These are phyloP conservation scores for Tuber melanosporum DNA, from an alignment of 495 filamentous ascomycete species.

Conservation along the genomic window DNA sequence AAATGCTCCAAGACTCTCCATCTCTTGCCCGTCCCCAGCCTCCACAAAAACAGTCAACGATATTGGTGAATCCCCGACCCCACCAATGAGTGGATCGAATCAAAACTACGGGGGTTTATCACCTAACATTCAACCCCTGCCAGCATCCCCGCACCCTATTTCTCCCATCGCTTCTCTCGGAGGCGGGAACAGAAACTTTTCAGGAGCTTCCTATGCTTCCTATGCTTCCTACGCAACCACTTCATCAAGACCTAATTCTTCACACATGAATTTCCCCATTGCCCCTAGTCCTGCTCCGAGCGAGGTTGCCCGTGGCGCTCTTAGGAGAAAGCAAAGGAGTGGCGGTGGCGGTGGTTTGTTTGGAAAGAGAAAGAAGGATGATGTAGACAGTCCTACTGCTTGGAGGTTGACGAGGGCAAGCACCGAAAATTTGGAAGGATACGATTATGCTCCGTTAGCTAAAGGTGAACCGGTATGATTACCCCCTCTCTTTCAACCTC, in stretches of 20 bases:
- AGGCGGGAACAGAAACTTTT: slow-evolving; percentile 30
- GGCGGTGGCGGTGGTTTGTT: slow-evolving; percentile 14
- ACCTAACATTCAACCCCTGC: slow-evolving; percentile 19
- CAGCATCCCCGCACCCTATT: slow-evolving; percentile 14
- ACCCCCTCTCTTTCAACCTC: background rate
- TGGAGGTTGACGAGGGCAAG: slow-evolving; percentile 29
- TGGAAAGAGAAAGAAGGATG: slow-evolving; percentile 29
- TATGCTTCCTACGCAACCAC: slow-evolving; percentile 22
- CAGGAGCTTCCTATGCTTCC: slow-evolving; percentile 14
- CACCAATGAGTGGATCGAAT: slow-evolving; percentile 16
- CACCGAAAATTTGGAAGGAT: slow-evolving; percentile 26
- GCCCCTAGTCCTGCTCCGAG: slow-evolving; percentile 25
- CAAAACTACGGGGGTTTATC: slow-evolving; percentile 8
- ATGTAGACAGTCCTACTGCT: slow-evolving; percentile 27
- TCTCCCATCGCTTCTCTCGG: slow-evolving; percentile 22
- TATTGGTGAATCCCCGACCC: slow-evolving; percentile 23
- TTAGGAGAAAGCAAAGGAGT: slow-evolving; percentile 13
- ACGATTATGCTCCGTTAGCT: slow-evolving; percentile 30
- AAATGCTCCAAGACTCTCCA: slow-evolving; percentile 9
- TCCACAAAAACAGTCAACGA: slow-evolving; percentile 7
- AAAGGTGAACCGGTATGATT: slow-evolving; percentile 31
- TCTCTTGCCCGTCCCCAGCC: slow-evolving; percentile 15
- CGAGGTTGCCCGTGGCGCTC: slow-evolving; percentile 9
- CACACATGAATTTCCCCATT: slow-evolving; percentile 16
- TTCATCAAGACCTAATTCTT: slow-evolving; percentile 24